These are phyloP conservation scores for Takakia lepidozioides DNA, from an alignment of 225 moss, liverwort and hornwort genomes.

Conservation along the genomic window DNA sequence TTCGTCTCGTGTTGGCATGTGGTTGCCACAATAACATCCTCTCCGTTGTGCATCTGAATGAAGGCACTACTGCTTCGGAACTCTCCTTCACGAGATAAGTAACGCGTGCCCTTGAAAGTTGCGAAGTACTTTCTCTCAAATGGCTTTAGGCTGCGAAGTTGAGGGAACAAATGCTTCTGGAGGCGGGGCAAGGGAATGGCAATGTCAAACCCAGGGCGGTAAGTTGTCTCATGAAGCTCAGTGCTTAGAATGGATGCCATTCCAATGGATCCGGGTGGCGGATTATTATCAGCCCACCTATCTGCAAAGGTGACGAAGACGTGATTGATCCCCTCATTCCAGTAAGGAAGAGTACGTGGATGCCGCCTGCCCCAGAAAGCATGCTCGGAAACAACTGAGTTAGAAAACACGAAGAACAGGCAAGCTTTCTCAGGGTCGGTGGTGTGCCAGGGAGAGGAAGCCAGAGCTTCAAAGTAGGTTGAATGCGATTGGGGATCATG, in stretches of 20 bases:
- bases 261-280: constrained; percentile 42
- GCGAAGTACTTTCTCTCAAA: constrained; percentile 57
- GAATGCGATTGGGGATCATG: constrained; percentile 23
- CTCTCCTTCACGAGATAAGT: constrained; percentile 58
- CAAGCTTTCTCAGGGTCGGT: constrained; percentile 51
- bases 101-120: constrained; percentile 64
- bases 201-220: constrained; percentile 58
- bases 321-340: constrained; percentile 65
- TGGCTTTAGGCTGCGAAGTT: constrained; percentile 33
- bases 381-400: constrained; percentile 19
- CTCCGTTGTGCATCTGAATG: constrained; percentile 56
- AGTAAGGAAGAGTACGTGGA: constrained; percentile 36
- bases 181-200: constrained; percentile 49
- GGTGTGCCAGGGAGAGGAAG: constrained; percentile 41
- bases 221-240: constrained; percentile 57
- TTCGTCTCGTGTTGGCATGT: constrained; percentile 50
- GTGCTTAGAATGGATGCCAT: constrained; percentile 63
- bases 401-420: constrained; percentile 64
- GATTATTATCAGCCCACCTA: constrained; percentile 55
- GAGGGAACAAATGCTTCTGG: constrained; percentile 5
- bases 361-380: constrained; percentile 25
- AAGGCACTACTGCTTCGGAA: constrained; percentile 48
- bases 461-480: constrained; percentile 35
- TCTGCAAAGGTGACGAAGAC: constrained; percentile 72
- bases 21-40: constrained; percentile 53